Conservation (phyloP, 441 rosid species). For the Hura crepitans region DNA sequence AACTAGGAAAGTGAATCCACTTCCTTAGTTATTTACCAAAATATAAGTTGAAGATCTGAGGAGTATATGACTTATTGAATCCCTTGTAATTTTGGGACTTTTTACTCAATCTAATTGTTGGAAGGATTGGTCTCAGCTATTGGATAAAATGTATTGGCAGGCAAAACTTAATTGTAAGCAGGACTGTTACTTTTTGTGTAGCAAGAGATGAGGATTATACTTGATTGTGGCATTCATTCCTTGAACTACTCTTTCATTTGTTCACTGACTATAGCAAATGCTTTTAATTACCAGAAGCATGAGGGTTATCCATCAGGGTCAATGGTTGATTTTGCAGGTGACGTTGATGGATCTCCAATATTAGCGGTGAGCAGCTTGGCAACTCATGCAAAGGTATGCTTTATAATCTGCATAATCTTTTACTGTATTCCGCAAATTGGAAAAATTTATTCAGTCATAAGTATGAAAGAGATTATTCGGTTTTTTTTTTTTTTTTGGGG, state of each 20-base stretch:
- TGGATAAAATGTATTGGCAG: background rate
- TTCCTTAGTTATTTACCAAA: too few species aligned
- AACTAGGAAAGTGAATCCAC: background rate
- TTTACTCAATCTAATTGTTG: background rate
- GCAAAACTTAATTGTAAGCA: background rate
- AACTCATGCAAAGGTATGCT: constrained; percentile 66
- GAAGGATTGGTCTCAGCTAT: background rate
- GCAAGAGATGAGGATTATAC: background rate
- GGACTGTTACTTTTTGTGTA: too few species aligned
- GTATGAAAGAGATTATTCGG: background rate
- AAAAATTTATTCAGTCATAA: background rate
- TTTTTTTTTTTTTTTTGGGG: too few species aligned
- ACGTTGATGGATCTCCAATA: constrained; percentile 74
- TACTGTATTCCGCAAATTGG: constrained; percentile 5
- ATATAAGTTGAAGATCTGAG: background rate
- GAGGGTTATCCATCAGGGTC: constrained; percentile 87
- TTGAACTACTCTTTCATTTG: background rate
- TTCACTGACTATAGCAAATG: constrained; percentile 1
- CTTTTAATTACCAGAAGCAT: constrained; percentile 40
- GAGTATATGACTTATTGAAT: background rate
- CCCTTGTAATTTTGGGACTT: background rate
- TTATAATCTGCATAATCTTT: constrained; percentile 3
- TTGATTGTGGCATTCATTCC: constrained; percentile 2
- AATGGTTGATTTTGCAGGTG: constrained; percentile 89
- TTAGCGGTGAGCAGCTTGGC: constrained; percentile 83